phyloP scores from a whole-genome alignment of 1,284 basidiomycete genomes.

The Bothia castanella region DNA sequence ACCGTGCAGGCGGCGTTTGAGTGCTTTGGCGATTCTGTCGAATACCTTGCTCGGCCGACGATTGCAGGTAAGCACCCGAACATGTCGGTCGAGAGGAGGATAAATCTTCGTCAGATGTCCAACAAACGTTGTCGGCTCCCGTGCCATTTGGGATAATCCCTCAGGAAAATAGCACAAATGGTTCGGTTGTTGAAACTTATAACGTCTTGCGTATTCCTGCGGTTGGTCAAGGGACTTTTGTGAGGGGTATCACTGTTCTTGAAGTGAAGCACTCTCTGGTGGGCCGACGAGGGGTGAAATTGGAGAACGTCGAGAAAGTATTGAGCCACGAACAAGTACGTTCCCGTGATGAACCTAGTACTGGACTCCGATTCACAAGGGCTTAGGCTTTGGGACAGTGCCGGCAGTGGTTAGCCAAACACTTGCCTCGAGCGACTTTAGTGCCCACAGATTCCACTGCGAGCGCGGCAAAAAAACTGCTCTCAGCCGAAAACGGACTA shows the following conservation, averaged over 20 bases:
- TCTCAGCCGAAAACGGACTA: constrained; percentile 29
- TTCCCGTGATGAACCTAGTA: not conserved
- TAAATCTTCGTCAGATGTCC: constrained; percentile 46
- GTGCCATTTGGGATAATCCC: constrained; percentile 58
- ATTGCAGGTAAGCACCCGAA: constrained; percentile 46
- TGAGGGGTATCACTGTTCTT: constrained; percentile 57
- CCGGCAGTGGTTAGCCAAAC: constrained; percentile 47
- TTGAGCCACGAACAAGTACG: constrained; percentile 73
- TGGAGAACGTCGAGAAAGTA: constrained; percentile 50
- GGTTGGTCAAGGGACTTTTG: constrained; percentile 42
- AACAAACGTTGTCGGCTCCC: constrained; percentile 43
- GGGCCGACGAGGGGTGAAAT: constrained; percentile 49
- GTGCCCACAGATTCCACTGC: constrained; percentile 66
- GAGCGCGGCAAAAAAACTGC: constrained; percentile 55
- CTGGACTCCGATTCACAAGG: constrained; percentile 2
- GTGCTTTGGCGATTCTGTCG: constrained; percentile 48
- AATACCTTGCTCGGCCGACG: constrained; percentile 49
- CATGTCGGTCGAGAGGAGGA: not conserved
- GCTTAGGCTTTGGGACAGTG: constrained; percentile 76
- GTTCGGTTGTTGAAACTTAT: constrained; percentile 71
- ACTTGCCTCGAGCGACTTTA: constrained; percentile 50
- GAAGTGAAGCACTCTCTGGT: constrained; percentile 68
- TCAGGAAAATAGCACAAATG: constrained; percentile 73
- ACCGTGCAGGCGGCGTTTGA: constrained; percentile 54
- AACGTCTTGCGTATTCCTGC: constrained; percentile 49